A percentile compares a stretch with the other conserved stretches of the same genome.
Conservation (phyloP, 2,329 filamentous ascomycete species). For the Parascedosporium putredinis region DNA sequence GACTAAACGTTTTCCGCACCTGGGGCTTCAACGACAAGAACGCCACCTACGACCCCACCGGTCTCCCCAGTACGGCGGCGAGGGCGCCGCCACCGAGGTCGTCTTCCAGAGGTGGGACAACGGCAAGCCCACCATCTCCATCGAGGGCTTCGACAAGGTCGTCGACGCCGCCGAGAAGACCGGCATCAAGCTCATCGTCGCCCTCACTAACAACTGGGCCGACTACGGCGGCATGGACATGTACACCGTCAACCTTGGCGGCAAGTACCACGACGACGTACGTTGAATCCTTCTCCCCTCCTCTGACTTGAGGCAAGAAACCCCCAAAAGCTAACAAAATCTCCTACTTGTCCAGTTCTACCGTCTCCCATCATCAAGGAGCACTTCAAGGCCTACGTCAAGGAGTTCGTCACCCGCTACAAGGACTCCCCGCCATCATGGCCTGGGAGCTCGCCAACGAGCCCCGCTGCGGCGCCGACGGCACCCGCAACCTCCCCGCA, state of each 20-base stretch:
- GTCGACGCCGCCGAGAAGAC: slow-evolving; percentile 36
- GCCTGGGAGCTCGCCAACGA: slow-evolving; percentile 62
- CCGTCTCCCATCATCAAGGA: slow-evolving; percentile 37
- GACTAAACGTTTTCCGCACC: slow-evolving; percentile 42
- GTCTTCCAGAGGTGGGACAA: slow-evolving; percentile 37
- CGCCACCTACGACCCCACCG: slow-evolving; percentile 30
- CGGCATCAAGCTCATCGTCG: slow-evolving; percentile 41
- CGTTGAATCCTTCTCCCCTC: too few relatives aligned
- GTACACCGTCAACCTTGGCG: slow-evolving; percentile 44
- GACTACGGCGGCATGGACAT: slow-evolving; percentile 51
- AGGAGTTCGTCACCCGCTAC: slow-evolving; percentile 48
- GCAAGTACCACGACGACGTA: slow-evolving; percentile 39
- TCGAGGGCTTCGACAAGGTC: slow-evolving; percentile 38
- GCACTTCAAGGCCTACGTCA: slow-evolving; percentile 48
- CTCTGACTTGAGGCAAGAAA: neutral
- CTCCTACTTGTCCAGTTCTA: too few relatives aligned
- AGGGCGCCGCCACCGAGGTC: slow-evolving; percentile 32
- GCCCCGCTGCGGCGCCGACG: slow-evolving; percentile 36
- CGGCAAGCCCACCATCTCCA: slow-evolving; percentile 29
- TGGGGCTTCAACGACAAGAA: slow-evolving; percentile 51
- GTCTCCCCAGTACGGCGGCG: slow-evolving; percentile 40
- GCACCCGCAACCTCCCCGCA: slow-evolving; percentile 33
- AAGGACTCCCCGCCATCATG: slow-evolving; percentile 47
- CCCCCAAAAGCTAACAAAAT: too few relatives aligned
- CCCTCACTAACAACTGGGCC: slow-evolving; percentile 48